Percentiles rank a stretch among this genome's conserved stretches.
These are phyloP conservation scores for Colletotrichum sp. DNA, from an alignment of 2,329 filamentous ascomycete genomes.

Conservation along the genomic window DNA sequence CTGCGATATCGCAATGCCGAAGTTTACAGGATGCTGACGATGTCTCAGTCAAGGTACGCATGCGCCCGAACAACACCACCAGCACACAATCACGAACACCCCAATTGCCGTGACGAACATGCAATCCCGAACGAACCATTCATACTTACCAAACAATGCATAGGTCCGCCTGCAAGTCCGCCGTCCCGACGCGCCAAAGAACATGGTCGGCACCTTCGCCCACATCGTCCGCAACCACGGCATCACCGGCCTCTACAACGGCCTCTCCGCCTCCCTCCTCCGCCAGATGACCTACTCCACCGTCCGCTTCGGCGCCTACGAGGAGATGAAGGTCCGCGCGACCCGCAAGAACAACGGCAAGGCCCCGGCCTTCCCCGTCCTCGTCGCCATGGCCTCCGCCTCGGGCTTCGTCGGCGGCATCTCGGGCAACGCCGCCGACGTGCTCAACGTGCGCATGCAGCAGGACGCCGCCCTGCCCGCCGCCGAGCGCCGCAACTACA, in stretches of 20 bases:
- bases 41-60: constrained; percentile 52
- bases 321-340: constrained; percentile 81
- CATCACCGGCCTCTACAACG: constrained; percentile 82
- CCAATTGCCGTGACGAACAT: neutral
- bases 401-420: constrained; percentile 91
- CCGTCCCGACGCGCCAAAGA: constrained; percentile 73
- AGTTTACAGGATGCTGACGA: constrained; percentile 24
- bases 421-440: constrained; percentile 92
- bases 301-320: constrained; percentile 95
- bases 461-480: constrained; percentile 81
- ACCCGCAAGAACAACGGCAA: constrained; percentile 43
- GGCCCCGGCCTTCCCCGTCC: constrained; percentile 71
- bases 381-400: constrained; percentile 81
- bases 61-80: neutral
- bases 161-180: constrained; percentile 91
- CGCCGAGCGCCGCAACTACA: constrained; percentile 83
- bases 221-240: constrained; percentile 82
- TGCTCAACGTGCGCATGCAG: constrained; percentile 98
- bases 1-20: neutral
- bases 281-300: constrained; percentile 97
- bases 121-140: neutral
- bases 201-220: constrained; percentile 84
- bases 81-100: neutral
- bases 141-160: neutral
- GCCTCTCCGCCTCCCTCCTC: constrained; percentile 89